These are phyloP conservation scores for Lasiodiplodia sp. DNA, from an alignment of 2,329 filamentous ascomycete genomes.

Conservation along the genomic window DNA sequence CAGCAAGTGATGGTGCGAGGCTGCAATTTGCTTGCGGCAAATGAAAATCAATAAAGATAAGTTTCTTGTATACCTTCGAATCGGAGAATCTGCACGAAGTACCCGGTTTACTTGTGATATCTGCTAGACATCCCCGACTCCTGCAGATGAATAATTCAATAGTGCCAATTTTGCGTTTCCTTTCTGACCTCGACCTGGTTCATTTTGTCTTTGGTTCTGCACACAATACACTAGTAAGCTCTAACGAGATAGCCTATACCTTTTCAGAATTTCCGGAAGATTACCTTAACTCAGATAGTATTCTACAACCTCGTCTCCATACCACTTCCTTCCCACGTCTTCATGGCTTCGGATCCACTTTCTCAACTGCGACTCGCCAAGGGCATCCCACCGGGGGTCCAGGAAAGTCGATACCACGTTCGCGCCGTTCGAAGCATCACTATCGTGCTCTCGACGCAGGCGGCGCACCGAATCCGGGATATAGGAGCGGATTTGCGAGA, in stretches of 20 bases:
- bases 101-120: too few species aligned
- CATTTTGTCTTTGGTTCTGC: background rate
- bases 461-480: constrained; percentile 39
- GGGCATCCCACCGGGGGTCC: constrained; percentile 42
- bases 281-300: constrained; percentile 15
- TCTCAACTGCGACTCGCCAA: constrained; percentile 49
- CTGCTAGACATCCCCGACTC: too few species aligned
- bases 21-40: background rate
- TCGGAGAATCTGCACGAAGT: too few species aligned
- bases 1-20: background rate
- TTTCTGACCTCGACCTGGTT: too few species aligned
- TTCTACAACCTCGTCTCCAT: constrained; percentile 36
- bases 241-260: too few species aligned
- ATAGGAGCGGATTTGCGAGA: constrained; percentile 50
- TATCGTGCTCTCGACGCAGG: constrained; percentile 31
- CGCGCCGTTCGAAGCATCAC: background rate
- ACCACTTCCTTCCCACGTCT: constrained; percentile 47
- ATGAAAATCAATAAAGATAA: background rate
- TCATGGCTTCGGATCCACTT: constrained; percentile 46
- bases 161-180: too few species aligned
- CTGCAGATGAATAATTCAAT: too few species aligned
- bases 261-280: too few species aligned
- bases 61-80: too few species aligned
- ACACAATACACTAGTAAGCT: background rate
- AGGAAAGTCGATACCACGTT: constrained; percentile 36